Conservation (phyloP, 306 rosid species). For the Castanea mollissima region DNA sequence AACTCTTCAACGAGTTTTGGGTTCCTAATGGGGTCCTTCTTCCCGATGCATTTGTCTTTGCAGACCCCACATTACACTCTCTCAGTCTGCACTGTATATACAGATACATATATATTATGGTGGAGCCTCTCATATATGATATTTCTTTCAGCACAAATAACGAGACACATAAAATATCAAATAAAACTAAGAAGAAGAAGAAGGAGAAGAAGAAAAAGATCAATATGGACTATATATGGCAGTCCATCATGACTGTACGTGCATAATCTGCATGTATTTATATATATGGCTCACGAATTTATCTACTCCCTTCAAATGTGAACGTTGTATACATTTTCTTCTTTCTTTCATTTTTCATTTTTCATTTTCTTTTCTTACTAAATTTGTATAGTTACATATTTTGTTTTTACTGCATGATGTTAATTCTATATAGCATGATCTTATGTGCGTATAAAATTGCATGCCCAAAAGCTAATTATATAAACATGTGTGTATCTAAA, state of each 20-base stretch:
- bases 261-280: neutral
- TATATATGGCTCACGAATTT: neutral
- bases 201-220: neutral
- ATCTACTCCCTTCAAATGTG: neutral
- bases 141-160: neutral
- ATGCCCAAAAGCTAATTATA: too few relatives aligned
- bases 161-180: neutral
- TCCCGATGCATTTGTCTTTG: neutral
- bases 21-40: neutral
- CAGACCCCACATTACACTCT: neutral
- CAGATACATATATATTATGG: neutral
- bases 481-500: neutral
- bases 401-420: neutral
- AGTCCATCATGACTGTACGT: neutral
- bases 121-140: neutral
- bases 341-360: neutral
- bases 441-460: neutral
- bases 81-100: too few relatives aligned
- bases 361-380: neutral
- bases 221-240: neutral
- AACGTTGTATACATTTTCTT: neutral
- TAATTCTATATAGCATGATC: neutral
- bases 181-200: neutral
- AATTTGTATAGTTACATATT: neutral
- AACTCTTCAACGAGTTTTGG: neutral